These are phyloP conservation scores for Chlorella sp. DNA, from an alignment of 139 green algal genomes.

Conservation along the genomic window DNA sequence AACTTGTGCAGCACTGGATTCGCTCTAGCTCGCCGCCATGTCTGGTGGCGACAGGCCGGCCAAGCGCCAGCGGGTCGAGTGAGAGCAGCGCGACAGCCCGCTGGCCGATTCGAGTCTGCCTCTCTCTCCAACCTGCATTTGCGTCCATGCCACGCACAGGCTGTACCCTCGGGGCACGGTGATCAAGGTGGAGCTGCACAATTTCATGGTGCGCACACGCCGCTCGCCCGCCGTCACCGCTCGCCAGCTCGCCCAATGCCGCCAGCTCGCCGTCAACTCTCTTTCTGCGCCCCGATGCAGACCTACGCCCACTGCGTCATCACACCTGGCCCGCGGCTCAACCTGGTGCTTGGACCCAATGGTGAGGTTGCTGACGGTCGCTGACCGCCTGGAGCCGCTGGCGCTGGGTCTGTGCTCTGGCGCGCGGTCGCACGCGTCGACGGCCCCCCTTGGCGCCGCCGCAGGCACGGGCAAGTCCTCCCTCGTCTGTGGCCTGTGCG, in stretches of 20 bases:
- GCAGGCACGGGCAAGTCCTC: conserved; percentile 92
- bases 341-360: conserved; percentile 96
- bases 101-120: no score
- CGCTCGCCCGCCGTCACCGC: background rate
- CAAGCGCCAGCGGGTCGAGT: conserved; percentile 27
- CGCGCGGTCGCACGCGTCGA: background rate
- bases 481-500: conserved; percentile 88
- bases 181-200: conserved; percentile 60
- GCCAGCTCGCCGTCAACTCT: background rate
- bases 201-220: conserved; percentile 73
- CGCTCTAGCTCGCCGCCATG: no score
- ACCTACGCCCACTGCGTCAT: conserved; percentile 76
- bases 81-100: no score
- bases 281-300: conserved; percentile 41
- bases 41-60: no score
- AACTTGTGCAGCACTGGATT: no score
- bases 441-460: background rate
- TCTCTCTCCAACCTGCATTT: no score
- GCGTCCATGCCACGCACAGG: no score
- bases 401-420: no score
- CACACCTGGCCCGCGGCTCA: conserved; percentile 77
- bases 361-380: no score
- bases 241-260: background rate
- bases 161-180: conserved; percentile 30
- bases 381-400: no score